Evolutionary conservation across 2,329 filamentous ascomycete species (phyloP).

Genomic region (Fusarium sp.): DNA sequence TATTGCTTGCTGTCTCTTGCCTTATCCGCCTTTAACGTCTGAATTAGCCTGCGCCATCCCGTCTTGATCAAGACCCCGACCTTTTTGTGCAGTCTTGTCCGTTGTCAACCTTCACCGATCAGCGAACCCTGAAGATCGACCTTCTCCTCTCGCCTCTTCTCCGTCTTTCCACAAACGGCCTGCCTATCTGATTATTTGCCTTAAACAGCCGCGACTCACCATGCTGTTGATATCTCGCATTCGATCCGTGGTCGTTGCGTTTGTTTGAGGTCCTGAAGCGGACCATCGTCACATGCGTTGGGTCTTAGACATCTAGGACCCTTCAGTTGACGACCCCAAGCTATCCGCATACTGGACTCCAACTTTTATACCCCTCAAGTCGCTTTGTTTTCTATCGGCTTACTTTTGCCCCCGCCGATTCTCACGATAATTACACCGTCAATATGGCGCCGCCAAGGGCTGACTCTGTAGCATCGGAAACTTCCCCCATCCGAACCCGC

Average conservation of each 20-base stretch:
- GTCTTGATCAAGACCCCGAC: conserved; percentile 10
- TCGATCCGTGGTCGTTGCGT: conserved; percentile 26
- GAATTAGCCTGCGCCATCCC: conserved; percentile 19
- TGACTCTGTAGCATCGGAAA: conserved; percentile 46
- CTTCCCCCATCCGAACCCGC: conserved; percentile 51
- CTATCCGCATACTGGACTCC: not conserved
- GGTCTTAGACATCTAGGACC: conserved; percentile 4
- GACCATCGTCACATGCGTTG: conserved; percentile 29
- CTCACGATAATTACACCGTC: conserved; percentile 4
- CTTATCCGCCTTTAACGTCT: conserved; percentile 6
- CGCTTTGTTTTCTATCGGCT: not conserved
- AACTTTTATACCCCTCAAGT: conserved; percentile 5
- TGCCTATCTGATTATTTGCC: conserved; percentile 13
- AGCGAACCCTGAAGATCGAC: conserved; percentile 44
- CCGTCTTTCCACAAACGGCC: conserved; percentile 12
- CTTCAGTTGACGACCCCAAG: conserved; percentile 3
- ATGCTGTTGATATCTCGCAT: conserved; percentile 36
- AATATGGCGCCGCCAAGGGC: conserved; percentile 47
- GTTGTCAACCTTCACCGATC: conserved; percentile 37
- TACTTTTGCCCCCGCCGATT: not conserved
- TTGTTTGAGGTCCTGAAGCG: conserved; percentile 24
- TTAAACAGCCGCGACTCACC: conserved; percentile 25
- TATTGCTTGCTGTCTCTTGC: conserved; percentile 29
- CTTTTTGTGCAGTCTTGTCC: conserved; percentile 8
- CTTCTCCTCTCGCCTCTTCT: conserved; percentile 26